phyloP scores from a whole-genome alignment of 2,329 filamentous ascomycete genomes.

The Chaetomium strumarium region DNA sequence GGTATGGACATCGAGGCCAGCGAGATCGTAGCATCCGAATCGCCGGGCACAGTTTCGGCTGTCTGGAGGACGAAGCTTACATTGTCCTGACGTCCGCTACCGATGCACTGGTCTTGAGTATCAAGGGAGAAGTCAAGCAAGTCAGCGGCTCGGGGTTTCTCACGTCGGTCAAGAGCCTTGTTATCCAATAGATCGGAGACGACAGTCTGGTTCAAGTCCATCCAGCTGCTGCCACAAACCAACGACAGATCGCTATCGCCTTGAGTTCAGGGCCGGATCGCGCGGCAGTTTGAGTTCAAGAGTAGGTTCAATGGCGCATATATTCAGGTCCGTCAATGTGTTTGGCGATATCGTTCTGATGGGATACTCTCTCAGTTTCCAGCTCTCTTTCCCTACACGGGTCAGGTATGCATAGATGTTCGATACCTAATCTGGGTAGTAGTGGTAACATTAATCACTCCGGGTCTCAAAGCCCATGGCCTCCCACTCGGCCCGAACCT shows the following conservation, averaged over 20 bases:
- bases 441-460: too few species aligned
- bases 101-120: slow-evolving; percentile 84
- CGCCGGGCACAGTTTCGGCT: slow-evolving; percentile 80
- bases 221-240: slow-evolving; percentile 89
- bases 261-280: slow-evolving; percentile 62
- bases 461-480: too few species aligned
- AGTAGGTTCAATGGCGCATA: too few species aligned
- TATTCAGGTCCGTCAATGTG: too few species aligned
- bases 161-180: slow-evolving; percentile 79
- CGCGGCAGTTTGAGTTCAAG: too few species aligned
- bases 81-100: slow-evolving; percentile 93
- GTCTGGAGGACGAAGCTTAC: slow-evolving; percentile 93
- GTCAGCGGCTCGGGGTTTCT: slow-evolving; percentile 91
- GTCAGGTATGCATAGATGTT: too few species aligned
- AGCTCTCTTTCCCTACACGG: too few species aligned
- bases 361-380: too few species aligned
- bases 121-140: slow-evolving; percentile 94
- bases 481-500: too few species aligned
- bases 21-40: slow-evolving; percentile 89
- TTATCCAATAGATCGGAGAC: slow-evolving; percentile 89
- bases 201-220: slow-evolving; percentile 92
- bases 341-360: too few species aligned
- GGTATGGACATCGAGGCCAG: slow-evolving; percentile 90
- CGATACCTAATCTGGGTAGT: too few species aligned
- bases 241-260: slow-evolving; percentile 86